Conservation (phyloP, 2,329 filamentous ascomycete species). For the Cytospora piceicola region DNA sequence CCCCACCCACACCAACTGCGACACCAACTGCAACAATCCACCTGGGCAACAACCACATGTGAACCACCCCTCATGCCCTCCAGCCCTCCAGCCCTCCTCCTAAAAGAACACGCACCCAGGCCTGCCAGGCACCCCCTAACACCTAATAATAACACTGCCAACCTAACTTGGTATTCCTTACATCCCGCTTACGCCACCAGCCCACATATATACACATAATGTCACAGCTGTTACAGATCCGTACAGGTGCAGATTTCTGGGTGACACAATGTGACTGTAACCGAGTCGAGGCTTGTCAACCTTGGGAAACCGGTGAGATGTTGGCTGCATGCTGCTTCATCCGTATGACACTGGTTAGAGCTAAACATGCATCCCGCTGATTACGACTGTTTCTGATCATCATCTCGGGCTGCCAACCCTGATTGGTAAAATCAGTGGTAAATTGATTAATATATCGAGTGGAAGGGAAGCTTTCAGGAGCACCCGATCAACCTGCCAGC, state of each 20-base stretch:
- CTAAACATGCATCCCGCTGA: constrained; percentile 10
- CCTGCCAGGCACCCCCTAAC: neutral
- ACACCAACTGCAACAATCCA: neutral
- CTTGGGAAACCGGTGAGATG: constrained; percentile 26
- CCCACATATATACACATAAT: neutral
- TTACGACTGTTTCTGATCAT: neutral
- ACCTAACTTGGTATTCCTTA: neutral
- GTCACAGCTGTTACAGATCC: neutral
- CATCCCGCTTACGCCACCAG: neutral
- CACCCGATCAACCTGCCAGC: neutral
- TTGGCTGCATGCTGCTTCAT: constrained; percentile 29
- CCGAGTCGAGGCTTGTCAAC: constrained; percentile 21
- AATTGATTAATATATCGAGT: neutral
- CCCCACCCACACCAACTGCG: neutral
- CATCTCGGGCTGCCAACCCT: neutral
- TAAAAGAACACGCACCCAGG: no score
- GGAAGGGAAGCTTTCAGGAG: neutral
- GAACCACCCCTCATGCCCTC: no score
- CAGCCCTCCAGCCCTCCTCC: no score
- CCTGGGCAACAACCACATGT: neutral
- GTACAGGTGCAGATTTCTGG: neutral
- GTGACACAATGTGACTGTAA: neutral
- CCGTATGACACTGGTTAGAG: constrained; percentile 22
- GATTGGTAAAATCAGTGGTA: neutral
- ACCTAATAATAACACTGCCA: neutral